phyloP scores from a whole-genome alignment of 257 asterid genomes.

The Solanum microdontum region DNA sequence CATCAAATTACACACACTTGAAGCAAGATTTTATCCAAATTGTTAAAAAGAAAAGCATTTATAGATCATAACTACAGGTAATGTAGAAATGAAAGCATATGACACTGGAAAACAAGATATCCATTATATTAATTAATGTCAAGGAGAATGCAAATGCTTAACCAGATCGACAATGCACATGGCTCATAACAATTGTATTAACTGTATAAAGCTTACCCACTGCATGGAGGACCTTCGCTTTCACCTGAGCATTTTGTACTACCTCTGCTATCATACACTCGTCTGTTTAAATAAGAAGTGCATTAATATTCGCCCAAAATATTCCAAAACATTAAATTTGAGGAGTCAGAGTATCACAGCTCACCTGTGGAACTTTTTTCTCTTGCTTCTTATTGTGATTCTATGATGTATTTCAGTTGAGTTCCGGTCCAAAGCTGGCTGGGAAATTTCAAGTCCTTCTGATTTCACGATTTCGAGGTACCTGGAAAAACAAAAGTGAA shows the following conservation, averaged over 20 bases:
- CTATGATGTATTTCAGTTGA: slow-evolving; percentile 96
- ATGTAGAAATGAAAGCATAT: not conserved
- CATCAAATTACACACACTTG: not conserved
- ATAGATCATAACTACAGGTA: not conserved
- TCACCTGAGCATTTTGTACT: slow-evolving; percentile 62
- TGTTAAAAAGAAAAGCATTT: not conserved
- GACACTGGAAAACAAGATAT: not conserved
- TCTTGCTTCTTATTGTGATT: slow-evolving; percentile 73
- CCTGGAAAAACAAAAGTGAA: slow-evolving; percentile 19
- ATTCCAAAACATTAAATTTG: not conserved
- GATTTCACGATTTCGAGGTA: slow-evolving; percentile 70
- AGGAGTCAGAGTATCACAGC: not conserved
- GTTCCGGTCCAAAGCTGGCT: slow-evolving; percentile 97
- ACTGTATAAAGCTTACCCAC: slow-evolving; percentile 41
- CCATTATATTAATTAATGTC: not conserved
- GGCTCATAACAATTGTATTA: not conserved
- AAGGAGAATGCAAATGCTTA: not conserved
- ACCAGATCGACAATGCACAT: not conserved
- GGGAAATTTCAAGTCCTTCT: slow-evolving; percentile 88
- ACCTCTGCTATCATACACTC: slow-evolving; percentile 80
- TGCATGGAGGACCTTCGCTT: slow-evolving; percentile 91
- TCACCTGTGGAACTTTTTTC: slow-evolving; percentile 64
- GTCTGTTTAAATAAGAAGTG: slow-evolving; percentile 31
- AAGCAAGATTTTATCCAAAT: not conserved
- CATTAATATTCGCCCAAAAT: not conserved